Evolutionary conservation across 2,329 filamentous ascomycete species (phyloP).

Genomic region (Colletotrichum incanum): DNA sequence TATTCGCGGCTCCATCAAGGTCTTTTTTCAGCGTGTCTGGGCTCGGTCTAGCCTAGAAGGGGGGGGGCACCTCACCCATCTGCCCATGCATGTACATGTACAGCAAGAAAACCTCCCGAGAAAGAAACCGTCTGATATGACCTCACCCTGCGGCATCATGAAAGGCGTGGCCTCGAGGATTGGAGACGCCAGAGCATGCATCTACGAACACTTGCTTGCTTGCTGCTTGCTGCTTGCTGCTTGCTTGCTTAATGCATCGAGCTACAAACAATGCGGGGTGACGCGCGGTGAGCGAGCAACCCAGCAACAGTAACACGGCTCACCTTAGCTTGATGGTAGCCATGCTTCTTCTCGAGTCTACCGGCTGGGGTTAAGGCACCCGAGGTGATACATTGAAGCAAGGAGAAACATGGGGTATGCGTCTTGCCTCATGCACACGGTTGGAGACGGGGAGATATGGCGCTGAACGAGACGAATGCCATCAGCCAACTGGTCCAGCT

Average conservation of each 20-base stretch:
- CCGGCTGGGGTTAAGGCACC: not conserved
- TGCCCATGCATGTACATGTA: not conserved
- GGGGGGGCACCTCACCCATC: not conserved
- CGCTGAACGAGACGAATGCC: not conserved
- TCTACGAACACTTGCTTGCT: conserved; percentile 1
- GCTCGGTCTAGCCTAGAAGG: conserved; percentile 2
- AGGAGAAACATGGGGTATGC: not conserved
- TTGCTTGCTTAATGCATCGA: conserved; percentile 17
- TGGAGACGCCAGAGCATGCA: conserved; percentile 19
- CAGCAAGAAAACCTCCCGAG: not conserved
- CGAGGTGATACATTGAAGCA: not conserved
- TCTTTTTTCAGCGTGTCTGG: conserved; percentile 6
- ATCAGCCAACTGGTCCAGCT: not conserved
- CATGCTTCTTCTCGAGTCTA: not conserved
- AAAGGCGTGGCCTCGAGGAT: not conserved
- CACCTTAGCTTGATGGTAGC: not conserved
- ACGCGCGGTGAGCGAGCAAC: conserved; percentile 3
- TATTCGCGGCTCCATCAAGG: conserved; percentile 26
- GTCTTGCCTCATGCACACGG: not conserved
- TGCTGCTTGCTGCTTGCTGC: too few relatives aligned
- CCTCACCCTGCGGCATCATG: conserved; percentile 29
- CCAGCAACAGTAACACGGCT: conserved; percentile 9
- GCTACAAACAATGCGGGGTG: conserved; percentile 33
- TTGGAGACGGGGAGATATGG: not conserved
- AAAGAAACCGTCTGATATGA: conserved; percentile 36